A percentile compares a stretch with the other conserved stretches of the same genome.
Evolutionary conservation across 202 grass and related monocot species (phyloP).

Genomic region (Saccharum hybrid): DNA sequence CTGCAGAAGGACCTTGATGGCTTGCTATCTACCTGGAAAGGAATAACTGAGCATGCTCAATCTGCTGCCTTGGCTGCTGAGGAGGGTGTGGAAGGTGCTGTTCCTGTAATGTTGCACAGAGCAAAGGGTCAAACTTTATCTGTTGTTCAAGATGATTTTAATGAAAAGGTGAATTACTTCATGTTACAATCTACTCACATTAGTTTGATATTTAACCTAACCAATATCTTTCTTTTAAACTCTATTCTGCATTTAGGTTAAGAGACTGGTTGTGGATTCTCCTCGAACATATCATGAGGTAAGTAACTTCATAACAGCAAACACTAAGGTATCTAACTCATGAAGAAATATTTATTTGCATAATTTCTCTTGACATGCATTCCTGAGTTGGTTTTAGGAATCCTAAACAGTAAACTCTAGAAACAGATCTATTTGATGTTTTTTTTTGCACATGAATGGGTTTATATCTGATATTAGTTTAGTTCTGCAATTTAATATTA

Average conservation of each 20-base stretch:
- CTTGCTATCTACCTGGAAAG: conserved; percentile 84
- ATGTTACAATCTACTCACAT: conserved; percentile 43
- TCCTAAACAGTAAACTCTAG: background rate
- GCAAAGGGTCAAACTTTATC: conserved; percentile 83
- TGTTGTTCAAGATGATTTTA: conserved; percentile 96
- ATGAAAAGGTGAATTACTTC: conserved; percentile 77
- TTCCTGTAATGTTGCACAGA: conserved; percentile 81
- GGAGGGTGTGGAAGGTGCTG: conserved; percentile 78
- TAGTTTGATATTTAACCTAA: conserved; percentile 42
- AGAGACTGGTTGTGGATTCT: conserved; percentile 90
- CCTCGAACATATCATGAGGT: conserved; percentile 91
- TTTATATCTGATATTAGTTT: conserved; percentile 23
- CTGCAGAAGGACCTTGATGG: conserved; percentile 89
- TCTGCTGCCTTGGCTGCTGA: conserved; percentile 85
- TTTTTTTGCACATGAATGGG: background rate
- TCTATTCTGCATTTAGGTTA: conserved; percentile 59
- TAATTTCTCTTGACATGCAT: conserved; percentile 14
- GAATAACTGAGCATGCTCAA: conserved; percentile 84
- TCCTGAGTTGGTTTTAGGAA: background rate
- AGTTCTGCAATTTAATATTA: background rate
- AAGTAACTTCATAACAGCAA: conserved; percentile 34
- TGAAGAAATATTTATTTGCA: conserved; percentile 39
- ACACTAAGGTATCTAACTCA: conserved; percentile 7
- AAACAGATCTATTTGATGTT: conserved; percentile 1
- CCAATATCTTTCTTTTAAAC: conserved; percentile 20